A percentile compares a stretch with the other conserved stretches of the same genome.
phyloP scores from a whole-genome alignment of 305 asterid genomes.

The Nicotiana rustica region DNA sequence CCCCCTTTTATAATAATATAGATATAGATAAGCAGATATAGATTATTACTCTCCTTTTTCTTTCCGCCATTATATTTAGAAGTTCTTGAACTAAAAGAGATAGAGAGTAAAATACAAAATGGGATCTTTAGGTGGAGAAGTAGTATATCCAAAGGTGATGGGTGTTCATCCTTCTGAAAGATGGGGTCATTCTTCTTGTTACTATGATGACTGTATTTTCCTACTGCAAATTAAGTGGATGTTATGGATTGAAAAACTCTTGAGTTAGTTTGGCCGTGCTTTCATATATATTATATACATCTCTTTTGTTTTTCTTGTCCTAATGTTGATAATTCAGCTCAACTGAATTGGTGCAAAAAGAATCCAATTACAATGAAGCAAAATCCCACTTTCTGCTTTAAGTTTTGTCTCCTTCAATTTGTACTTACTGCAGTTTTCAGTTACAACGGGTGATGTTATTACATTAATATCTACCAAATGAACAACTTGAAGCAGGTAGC shows the following conservation, averaged over 20 bases:
- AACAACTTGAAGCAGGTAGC: too few species aligned
- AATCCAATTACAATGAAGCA: background rate
- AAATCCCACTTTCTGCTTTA: background rate
- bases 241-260: background rate
- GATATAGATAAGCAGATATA: too few species aligned
- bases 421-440: background rate
- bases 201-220: too few species aligned
- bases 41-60: background rate
- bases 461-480: too few species aligned
- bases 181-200: background rate
- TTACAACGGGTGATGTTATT: too few species aligned
- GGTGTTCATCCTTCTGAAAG: background rate
- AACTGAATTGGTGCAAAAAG: too few species aligned
- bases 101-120: constrained; percentile 35
- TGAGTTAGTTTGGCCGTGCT: background rate
- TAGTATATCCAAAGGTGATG: background rate
- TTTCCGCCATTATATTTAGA: constrained; percentile 31
- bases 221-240: background rate
- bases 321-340: background rate
- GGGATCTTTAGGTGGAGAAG: constrained; percentile 71
- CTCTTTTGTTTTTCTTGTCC: constrained; percentile 8
- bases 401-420: background rate
- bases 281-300: constrained; percentile 25
- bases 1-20: too few species aligned
- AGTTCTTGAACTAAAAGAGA: background rate